phyloP scores from a whole-genome alignment of 116 monocot species.

The Dioscorea cayenensis region DNA sequence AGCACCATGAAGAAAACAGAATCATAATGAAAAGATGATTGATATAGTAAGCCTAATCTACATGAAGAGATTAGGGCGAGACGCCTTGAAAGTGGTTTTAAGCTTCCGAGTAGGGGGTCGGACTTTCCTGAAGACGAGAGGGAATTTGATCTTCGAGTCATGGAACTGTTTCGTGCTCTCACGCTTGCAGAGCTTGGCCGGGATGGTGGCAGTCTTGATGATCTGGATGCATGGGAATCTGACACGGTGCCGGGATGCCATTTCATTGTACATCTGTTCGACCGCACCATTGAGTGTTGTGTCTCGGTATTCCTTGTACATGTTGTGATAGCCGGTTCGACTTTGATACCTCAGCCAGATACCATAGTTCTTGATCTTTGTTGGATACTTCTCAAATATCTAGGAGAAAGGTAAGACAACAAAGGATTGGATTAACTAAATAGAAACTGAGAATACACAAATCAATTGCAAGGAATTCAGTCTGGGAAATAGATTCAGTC shows the following conservation, averaged over 20 bases:
- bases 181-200: slow-evolving; percentile 10
- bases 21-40: background rate
- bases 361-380: slow-evolving; percentile 13
- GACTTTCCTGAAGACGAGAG: slow-evolving; percentile 9
- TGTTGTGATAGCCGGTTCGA: slow-evolving; percentile 9
- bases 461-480: too few relatives aligned
- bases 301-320: slow-evolving; percentile 10
- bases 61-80: slow-evolving; percentile 6
- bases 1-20: background rate
- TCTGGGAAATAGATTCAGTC: too few relatives aligned
- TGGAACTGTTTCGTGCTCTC: slow-evolving; percentile 12
- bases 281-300: slow-evolving; percentile 6
- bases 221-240: slow-evolving; percentile 11
- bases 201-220: slow-evolving; percentile 8
- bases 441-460: too few relatives aligned
- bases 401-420: background rate
- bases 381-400: slow-evolving; percentile 8
- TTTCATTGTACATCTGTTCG: slow-evolving; percentile 9
- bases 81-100: slow-evolving; percentile 13
- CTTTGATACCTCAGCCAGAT: slow-evolving; percentile 9
- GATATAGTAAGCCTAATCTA: background rate
- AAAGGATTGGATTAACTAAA: too few relatives aligned
- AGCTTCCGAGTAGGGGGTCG: slow-evolving; percentile 13
- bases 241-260: slow-evolving; percentile 8
- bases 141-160: slow-evolving; percentile 12